Evolutionary conservation across 2,329 filamentous ascomycete species (phyloP), one percentile per base, ranked within the genome.

Genomic region (Conoideocrella luteorostrata): DNA sequence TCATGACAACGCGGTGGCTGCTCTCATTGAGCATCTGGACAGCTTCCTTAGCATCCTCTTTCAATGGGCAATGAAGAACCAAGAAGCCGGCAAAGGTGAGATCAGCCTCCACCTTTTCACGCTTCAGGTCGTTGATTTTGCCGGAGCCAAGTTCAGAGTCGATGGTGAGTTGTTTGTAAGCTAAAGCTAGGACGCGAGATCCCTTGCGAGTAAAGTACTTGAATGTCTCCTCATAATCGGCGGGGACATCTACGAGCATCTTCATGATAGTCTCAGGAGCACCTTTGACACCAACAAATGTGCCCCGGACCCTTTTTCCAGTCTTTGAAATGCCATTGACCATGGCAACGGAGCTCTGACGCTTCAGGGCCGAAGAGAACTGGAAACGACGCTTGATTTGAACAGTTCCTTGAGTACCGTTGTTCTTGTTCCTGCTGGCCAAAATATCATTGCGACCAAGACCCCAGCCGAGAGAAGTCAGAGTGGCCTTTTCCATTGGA

Each of bases 11-110:
- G 55, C 93, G 88, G 65, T 98, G 93, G 68, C 90, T 97, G 67
- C 91, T 97, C 71, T 98, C 93, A 61, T 96, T 98, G 55, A 98
- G 77, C 88, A 97, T 96, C 52, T 86, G 88, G 32, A 98, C 88
- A 30, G 93, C 83, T 62, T 93, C 84, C 67, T 94, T 86, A 37
- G 93, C 93, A 63, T 98, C 93, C 21, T 95, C 90, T 69, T 98
- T 98, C 45, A 98, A 75, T 5, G 93, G 93, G 57, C 89, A 96
- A 64, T 96, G 91, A 23, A 98, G 74, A 41, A 98, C 89, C 50
- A 98, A 72, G 71, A 98, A 98, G 47, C 93, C 93, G 47, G 93
- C 93, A 66, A 98, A 98, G 17, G 77, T 81, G 39, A 98, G 71
- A 20, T 85, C 80, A 39, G 79, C 78, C 63, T 98, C 93, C 17